Evolutionary conservation across 139 green algal genomes (phyloP), one percentile per base, ranked within the genome.

Genomic region (Chlorella sp.): DNA sequence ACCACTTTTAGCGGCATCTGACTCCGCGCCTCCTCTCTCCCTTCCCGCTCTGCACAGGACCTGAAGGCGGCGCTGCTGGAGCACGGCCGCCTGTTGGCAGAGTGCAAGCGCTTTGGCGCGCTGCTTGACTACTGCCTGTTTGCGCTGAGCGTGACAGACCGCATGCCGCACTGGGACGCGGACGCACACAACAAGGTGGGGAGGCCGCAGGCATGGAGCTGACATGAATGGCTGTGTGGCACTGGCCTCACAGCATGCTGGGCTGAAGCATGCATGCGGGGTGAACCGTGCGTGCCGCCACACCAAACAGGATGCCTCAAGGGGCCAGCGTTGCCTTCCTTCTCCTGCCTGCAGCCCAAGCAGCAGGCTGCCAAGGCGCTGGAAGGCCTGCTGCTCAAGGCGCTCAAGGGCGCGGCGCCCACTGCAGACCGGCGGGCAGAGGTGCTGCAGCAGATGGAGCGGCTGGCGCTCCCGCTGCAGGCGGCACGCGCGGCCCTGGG

Each of bases 1-100:
- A n/a, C n/a, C n/a, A n/a, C n/a, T n/a, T n/a, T n/a, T n/a, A n/a
- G n/a, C n/a, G n/a, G n/a, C n/a, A n/a, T n/a, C n/a, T n/a, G n/a
- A n/a, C n/a, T n/a, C n/a, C n/a, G n/a, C n/a, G 16, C 2, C 39
- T 44, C 23, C 39, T 9, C 23, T 5, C 70, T 26, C 11, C 9
- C 21, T 16, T 23, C 28, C 63, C 7, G 15, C 67, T 3, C 44
- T 18, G n/a, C 30, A n/a, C 76, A 82, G 76, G 76, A 82, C 76
- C 76, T 82, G 25, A 82, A 82, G 60, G 60, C 76, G 25, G 36
- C 76, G 28, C 76, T 82, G 76, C 60, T 82, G 76, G 76, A 82
- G 76, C 76, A 82, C n/a, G 73, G 28, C 16, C 30, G 20, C 28
- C 38, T 32, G 57, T 32, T 82, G 26, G 57, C 17, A 4, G 25